Conservation (phyloP, 2,329 filamentous ascomycete species). For the Penicillium italicum region DNA sequence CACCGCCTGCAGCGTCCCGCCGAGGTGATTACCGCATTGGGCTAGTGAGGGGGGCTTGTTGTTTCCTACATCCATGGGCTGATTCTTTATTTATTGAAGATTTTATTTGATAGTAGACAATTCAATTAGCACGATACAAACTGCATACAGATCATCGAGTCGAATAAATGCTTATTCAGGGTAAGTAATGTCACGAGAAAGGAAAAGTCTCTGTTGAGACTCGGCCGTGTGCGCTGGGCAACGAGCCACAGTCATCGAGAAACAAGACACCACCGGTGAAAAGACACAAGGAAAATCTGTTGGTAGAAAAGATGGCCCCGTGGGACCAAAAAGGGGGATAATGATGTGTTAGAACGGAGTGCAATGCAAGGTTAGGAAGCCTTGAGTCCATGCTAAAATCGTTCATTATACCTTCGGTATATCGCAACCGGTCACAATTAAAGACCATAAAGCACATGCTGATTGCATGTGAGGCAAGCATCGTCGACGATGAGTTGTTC, state of each 20-base stretch:
- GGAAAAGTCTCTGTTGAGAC: constrained; percentile 3
- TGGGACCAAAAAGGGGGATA: constrained; percentile 18
- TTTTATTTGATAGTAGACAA: not conserved
- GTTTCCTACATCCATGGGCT: not conserved
- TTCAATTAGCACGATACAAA: constrained; percentile 12
- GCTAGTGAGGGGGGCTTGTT: constrained; percentile 1
- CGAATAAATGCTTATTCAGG: constrained; percentile 9
- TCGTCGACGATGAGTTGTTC: not conserved
- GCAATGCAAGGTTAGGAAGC: constrained; percentile 9
- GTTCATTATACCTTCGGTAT: constrained; percentile 5
- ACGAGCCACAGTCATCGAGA: constrained; percentile 22
- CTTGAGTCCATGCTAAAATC: constrained; percentile 1
- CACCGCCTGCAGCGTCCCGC: constrained; percentile 8
- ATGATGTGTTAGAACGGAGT: constrained; percentile 17
- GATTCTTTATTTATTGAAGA: no score
- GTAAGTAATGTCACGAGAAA: constrained; percentile 15
- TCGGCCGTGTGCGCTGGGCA: constrained; percentile 8
- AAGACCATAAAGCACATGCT: not conserved
- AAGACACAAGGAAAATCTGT: constrained; percentile 14
- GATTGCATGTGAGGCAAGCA: not conserved
- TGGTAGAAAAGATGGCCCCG: constrained; percentile 19
- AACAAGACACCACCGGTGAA: constrained; percentile 17
- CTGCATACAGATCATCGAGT: constrained; percentile 11
- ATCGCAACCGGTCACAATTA: constrained; percentile 5
- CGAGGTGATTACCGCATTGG: constrained; percentile 13